A percentile compares a stretch with the other conserved stretches of the same genome.
These are phyloP conservation scores for Yamadazyma olivae DNA, from an alignment of 805 yeast genomes.

Conservation along the genomic window DNA sequence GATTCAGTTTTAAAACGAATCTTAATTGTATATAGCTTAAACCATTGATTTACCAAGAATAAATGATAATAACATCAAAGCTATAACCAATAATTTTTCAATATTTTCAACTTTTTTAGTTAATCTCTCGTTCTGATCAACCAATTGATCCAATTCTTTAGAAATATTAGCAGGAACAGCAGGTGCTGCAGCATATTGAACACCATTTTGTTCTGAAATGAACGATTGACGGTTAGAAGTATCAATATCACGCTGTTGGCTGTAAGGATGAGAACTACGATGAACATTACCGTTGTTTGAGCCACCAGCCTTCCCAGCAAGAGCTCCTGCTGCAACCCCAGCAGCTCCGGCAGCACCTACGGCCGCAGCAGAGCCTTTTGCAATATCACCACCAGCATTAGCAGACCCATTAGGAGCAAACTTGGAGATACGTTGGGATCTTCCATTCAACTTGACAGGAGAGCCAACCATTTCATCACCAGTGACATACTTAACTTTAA, in stretches of 20 bases:
- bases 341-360: constrained; percentile 7
- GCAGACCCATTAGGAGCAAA: constrained; percentile 14
- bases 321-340: constrained; percentile 5
- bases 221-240: constrained; percentile 9
- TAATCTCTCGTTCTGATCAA: constrained; percentile 37
- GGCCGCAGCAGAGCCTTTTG: constrained; percentile 4
- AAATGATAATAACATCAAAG: constrained; percentile 49
- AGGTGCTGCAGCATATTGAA: neutral
- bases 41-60: constrained; percentile 71
- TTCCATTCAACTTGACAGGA: constrained; percentile 12
- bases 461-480: neutral
- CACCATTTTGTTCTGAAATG: neutral
- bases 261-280: constrained; percentile 3
- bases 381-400: neutral
- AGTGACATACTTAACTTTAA: constrained; percentile 53
- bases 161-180: constrained; percentile 1
- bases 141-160: constrained; percentile 35
- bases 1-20: neutral
- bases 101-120: constrained; percentile 44
- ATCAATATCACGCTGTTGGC: constrained; percentile 6
- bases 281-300: constrained; percentile 6
- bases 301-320: constrained; percentile 8
- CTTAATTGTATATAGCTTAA: constrained; percentile 15
- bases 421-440: constrained; percentile 14
- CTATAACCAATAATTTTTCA: constrained; percentile 39